Percentiles rank a stretch among this genome's conserved stretches.
These are phyloP conservation scores for Pistacia vera DNA, from an alignment of 345 rosid genomes.

Conservation along the genomic window DNA sequence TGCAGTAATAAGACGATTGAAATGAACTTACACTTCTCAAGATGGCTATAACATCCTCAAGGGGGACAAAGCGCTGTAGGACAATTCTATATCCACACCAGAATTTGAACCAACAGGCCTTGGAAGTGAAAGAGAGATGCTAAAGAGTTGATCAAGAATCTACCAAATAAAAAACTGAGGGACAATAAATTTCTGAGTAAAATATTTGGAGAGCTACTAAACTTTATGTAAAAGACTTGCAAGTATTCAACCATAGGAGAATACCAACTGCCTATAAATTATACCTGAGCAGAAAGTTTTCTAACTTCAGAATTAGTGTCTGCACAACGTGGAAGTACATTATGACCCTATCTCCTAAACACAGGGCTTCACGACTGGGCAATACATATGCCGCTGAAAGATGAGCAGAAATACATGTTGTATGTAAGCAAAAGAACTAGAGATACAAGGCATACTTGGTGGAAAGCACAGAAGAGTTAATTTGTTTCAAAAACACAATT, in stretches of 20 bases:
- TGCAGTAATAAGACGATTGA: neutral
- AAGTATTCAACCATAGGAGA: neutral
- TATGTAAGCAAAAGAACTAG: conserved; percentile 17
- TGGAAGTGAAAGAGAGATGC: conserved; percentile 92
- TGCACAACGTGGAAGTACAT: conserved; percentile 96
- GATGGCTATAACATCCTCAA: conserved; percentile 96
- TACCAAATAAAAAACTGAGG: conserved; percentile 29
- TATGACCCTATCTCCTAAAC: conserved; percentile 90
- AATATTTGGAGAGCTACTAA: conserved; percentile 3
- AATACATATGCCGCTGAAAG: conserved; percentile 79
- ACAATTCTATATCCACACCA: conserved; percentile 60
- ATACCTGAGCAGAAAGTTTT: conserved; percentile 91
- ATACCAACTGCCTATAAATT: conserved; percentile 15
- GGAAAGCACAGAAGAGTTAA: conserved; percentile 4
- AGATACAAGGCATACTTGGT: conserved; percentile 20
- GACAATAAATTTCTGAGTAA: conserved; percentile 15
- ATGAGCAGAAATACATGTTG: conserved; percentile 23
- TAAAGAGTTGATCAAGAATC: conserved; percentile 95
- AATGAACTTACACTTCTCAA: conserved; percentile 83
- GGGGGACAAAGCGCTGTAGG: conserved; percentile 82
- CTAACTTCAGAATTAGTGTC: conserved; percentile 92
- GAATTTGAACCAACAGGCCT: conserved; percentile 56
- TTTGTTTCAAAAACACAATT: conserved; percentile 24
- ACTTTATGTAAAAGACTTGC: conserved; percentile 17
- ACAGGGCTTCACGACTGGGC: conserved; percentile 93